A percentile compares a stretch with the other conserved stretches of the same genome.
Conservation (phyloP, 148 eudicot species). For the Rhododendron molle region DNA sequence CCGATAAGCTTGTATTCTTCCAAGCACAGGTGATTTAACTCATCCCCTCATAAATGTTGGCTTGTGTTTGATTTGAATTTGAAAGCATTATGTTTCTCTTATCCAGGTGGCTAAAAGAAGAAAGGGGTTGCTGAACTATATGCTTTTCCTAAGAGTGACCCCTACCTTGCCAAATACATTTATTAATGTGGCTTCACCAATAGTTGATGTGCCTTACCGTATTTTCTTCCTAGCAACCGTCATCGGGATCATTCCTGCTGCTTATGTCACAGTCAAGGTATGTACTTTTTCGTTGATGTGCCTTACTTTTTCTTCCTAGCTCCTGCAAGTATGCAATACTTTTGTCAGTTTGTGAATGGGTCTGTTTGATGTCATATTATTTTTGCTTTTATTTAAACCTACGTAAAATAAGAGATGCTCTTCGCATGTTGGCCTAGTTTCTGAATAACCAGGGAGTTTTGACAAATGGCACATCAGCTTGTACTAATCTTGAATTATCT, state of each 20-base stretch:
- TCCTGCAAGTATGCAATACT: background rate
- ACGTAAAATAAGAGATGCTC: background rate
- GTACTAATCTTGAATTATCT: background rate
- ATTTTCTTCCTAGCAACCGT: constrained; percentile 81
- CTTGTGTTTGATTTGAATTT: background rate
- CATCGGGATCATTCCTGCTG: constrained; percentile 86
- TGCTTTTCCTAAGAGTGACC: constrained; percentile 93
- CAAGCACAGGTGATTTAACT: constrained; percentile 63
- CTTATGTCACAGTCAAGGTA: constrained; percentile 92
- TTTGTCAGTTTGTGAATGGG: background rate
- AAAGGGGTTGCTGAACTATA: constrained; percentile 72
- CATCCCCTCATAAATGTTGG: background rate
- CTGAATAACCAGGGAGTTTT: background rate
- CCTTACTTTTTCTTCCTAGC: background rate
- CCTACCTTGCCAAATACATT: constrained; percentile 95
- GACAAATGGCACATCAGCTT: background rate
- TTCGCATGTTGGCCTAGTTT: background rate
- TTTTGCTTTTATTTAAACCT: background rate
- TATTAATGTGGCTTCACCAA: constrained; percentile 91
- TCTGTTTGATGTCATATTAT: background rate
- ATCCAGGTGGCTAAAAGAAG: constrained; percentile 81
- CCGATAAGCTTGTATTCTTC: constrained; percentile 73
- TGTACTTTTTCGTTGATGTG: background rate
- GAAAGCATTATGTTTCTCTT: constrained; percentile 10
- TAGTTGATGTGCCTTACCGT: constrained; percentile 93